Base-by-base conservation (phyloP, 345 rosid genomes). In the Boechera retrofracta region DNA sequence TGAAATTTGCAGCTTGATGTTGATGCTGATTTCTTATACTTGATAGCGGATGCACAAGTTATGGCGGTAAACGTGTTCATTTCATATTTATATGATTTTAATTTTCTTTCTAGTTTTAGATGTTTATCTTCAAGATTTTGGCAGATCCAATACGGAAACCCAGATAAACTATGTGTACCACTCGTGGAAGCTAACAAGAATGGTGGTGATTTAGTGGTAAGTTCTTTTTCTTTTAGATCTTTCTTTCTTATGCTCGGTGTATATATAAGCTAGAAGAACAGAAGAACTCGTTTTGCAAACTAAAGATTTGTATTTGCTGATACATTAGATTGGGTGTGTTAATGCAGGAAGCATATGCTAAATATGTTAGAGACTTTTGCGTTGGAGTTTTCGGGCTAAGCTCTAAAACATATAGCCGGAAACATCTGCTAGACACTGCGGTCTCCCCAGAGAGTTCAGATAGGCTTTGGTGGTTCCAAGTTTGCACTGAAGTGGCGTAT, bases 381-480 rank as follows among this genome's bases (percentile, higher is more conserved):
- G 33, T 83, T 59, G 87, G 82, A 63, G 80, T 48, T 60, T 80
- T 82, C 52, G 91, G 95, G 21, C 72, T 66, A 32, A 77, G 71
- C 29, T 81, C 85, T 74, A 69, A 83, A 80, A 84, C 88, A 39
- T 92, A 92, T 80, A 80, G 73, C 80, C 92, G 90, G 80, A 82
- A 85, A 2, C 81, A 85, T 77, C 83, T 94, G 80, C 87, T 84
- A 74, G 78, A 79, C 47, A 84, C 90, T 57, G 78, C 81, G 32
- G 53, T 91, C 24, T 78, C 80, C 47, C 79, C 80, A 68, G 57
- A 75, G 48, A 78, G 82, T 66, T 26, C 84, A 77, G 91, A 86
- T 75, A 84, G 97, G 61, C 78, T 90, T 74, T 94, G 98, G 98
- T 94, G 98, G 98, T 92, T 92, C 76, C 98, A 92, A 84, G 96